Evolutionary conservation across 1,139 yeast genomes (phyloP).

Genomic region (Yamadazyma blattariae): DNA sequence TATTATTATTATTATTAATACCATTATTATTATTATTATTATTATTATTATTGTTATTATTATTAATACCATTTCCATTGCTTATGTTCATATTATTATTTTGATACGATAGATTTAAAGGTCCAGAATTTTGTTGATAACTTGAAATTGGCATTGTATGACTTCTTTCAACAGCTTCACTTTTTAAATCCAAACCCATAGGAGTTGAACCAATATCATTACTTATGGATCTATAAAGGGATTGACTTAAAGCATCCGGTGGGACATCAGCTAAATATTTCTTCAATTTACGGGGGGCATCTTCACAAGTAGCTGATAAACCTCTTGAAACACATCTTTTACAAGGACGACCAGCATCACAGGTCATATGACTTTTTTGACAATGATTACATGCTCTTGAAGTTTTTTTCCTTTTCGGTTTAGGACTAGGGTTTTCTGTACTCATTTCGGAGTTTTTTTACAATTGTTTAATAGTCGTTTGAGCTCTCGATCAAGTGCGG

Average conservation of each 20-base stretch:
- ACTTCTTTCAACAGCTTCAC: conserved; percentile 4
- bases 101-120: too few relatives aligned
- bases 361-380: conserved; percentile 82
- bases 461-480: too few relatives aligned
- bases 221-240: conserved; percentile 5
- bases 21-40: too few relatives aligned
- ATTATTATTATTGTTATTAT: too few relatives aligned
- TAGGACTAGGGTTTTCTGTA: neutral
- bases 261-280: conserved; percentile 71
- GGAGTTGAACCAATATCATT: conserved; percentile 2
- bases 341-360: conserved; percentile 82
- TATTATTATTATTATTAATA: too few relatives aligned
- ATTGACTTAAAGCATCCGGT: conserved; percentile 7
- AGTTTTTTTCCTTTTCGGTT: conserved; percentile 52
- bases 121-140: too few relatives aligned
- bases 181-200: too few relatives aligned
- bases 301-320: conserved; percentile 70
- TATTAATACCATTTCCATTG: neutral
- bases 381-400: conserved; percentile 85
- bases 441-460: neutral
- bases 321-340: conserved; percentile 72
- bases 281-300: conserved; percentile 85
- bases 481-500: too few relatives aligned
- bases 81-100: too few relatives aligned
- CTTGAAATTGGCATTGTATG: conserved; percentile 2